Percentiles rank a stretch among this genome's conserved stretches.
These are phyloP conservation scores for Zygosaccharomyces bailii DNA, from an alignment of 805 yeast species.

Conservation along the genomic window DNA sequence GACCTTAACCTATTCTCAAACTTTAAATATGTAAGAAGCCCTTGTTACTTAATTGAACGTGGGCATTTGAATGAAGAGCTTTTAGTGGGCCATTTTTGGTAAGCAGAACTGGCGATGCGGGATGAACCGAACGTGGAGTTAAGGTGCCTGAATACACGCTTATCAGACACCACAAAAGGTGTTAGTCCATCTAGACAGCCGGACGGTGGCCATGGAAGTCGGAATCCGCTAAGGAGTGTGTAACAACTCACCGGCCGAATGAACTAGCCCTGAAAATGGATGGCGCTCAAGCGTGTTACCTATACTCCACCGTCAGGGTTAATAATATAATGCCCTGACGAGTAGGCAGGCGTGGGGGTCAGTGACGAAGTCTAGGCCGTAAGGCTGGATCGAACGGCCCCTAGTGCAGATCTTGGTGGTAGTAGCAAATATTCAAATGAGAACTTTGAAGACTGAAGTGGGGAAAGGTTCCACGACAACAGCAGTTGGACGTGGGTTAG, in stretches of 20 bases:
- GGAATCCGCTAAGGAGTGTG: slow-evolving; percentile 57
- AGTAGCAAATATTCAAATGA: slow-evolving; percentile 43
- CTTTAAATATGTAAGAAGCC: slow-evolving; percentile 43
- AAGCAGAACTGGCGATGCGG: slow-evolving; percentile 48
- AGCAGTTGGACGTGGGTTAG: slow-evolving; percentile 44
- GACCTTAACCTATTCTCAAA: slow-evolving; percentile 42
- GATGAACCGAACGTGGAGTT: slow-evolving; percentile 43
- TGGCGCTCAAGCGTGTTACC: slow-evolving; percentile 42
- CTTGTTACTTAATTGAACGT: slow-evolving; percentile 42
- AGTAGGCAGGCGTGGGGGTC: slow-evolving; percentile 44
- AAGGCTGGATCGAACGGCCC: slow-evolving; percentile 42
- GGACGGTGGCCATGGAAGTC: slow-evolving; percentile 54
- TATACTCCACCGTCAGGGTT: slow-evolving; percentile 42
- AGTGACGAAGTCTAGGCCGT: slow-evolving; percentile 42
- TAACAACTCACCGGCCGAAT: slow-evolving; percentile 52
- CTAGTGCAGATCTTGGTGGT: slow-evolving; percentile 44
- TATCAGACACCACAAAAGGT: slow-evolving; percentile 46
- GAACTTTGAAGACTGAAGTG: slow-evolving; percentile 44
- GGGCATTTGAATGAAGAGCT: slow-evolving; percentile 43
- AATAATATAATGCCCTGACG: slow-evolving; percentile 37
- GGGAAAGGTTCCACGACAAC: slow-evolving; percentile 44
- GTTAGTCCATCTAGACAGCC: slow-evolving; percentile 45
- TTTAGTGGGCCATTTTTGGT: slow-evolving; percentile 47
- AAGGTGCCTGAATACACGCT: slow-evolving; percentile 44
- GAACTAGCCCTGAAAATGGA: slow-evolving; percentile 45